Evolutionary conservation across 108 stramenopile species (phyloP).

Genomic region (Fragilariopsis cylindrus): DNA sequence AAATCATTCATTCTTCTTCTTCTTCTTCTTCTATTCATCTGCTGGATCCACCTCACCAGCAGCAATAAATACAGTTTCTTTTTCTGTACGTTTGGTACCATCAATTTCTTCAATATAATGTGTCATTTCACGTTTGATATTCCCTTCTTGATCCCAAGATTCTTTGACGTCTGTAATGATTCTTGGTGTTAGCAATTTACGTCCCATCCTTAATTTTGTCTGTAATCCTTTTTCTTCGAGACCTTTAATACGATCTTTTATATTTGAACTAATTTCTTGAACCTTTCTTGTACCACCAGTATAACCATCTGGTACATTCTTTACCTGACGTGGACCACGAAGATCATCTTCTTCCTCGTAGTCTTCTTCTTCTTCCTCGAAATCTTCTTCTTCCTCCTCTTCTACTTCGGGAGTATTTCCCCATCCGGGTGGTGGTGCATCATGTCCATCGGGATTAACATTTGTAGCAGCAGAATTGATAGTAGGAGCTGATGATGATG

Average conservation of each 20-base stretch:
- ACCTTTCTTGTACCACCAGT: conserved; percentile 15
- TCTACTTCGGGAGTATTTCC: conserved; percentile 9
- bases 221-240: conserved; percentile 26
- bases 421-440: conserved; percentile 13
- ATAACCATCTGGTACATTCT: conserved; percentile 6
- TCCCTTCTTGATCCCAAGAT: conserved; percentile 36
- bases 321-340: neutral
- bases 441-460: neutral
- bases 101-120: conserved; percentile 37
- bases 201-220: conserved; percentile 10
- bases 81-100: conserved; percentile 37
- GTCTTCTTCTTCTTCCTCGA: neutral
- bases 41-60: conserved; percentile 14
- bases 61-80: conserved; percentile 34
- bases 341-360: neutral
- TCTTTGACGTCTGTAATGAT: conserved; percentile 45
- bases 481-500: too few relatives aligned
- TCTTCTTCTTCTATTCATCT: neutral
- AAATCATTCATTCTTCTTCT: too few relatives aligned
- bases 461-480: too few relatives aligned
- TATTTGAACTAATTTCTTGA: conserved; percentile 14
- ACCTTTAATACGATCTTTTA: conserved; percentile 16
- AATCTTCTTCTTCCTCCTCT: neutral
- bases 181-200: conserved; percentile 36
- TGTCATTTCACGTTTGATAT: conserved; percentile 38